Percentiles rank a stretch among this genome's conserved stretches.
phyloP scores from a whole-genome alignment of 352 stramenopile species.

The Globisporangium nodosum region DNA sequence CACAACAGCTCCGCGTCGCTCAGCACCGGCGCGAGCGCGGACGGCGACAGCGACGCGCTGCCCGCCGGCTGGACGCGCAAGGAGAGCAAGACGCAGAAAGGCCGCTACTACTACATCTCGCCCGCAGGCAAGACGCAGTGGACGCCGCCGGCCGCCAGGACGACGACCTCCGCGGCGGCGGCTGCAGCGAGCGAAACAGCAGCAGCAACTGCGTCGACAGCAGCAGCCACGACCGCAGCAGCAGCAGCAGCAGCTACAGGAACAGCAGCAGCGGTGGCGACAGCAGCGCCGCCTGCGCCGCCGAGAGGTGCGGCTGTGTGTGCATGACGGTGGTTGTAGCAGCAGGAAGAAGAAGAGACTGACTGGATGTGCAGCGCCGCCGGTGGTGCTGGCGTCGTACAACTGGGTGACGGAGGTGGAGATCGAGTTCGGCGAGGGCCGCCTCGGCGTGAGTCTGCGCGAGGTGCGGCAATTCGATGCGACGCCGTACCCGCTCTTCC shows the following conservation, averaged over 20 bases:
- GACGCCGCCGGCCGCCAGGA: slow-evolving; percentile 40
- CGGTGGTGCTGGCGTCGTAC: slow-evolving; percentile 38
- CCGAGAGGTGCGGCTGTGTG: not conserved
- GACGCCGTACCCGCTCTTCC: slow-evolving; percentile 80
- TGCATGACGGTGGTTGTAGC: too few relatives aligned
- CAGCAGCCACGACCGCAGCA: too few relatives aligned
- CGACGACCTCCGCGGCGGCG: not conserved
- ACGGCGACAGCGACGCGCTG: slow-evolving; percentile 30
- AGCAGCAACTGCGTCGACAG: not conserved
- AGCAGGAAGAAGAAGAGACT: not conserved
- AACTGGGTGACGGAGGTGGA: slow-evolving; percentile 83
- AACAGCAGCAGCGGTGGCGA: not conserved
- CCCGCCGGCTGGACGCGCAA: slow-evolving; percentile 76
- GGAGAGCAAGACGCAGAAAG: slow-evolving; percentile 84
- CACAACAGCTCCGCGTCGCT: slow-evolving; percentile 18
- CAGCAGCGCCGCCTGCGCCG: not conserved
- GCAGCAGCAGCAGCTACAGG: not conserved
- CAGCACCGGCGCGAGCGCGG: not conserved
- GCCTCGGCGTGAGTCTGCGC: slow-evolving; percentile 75
- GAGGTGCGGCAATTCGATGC: slow-evolving; percentile 72
- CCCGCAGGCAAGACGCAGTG: slow-evolving; percentile 80
- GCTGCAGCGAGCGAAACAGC: too few relatives aligned
- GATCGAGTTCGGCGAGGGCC: slow-evolving; percentile 78
- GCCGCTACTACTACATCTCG: slow-evolving; percentile 83
- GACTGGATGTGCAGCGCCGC: not conserved